Evolutionary conservation across 108 stramenopile species (phyloP), one percentile per base, ranked within the genome.

Genomic region (Chaetoceros tenuissimus): DNA sequence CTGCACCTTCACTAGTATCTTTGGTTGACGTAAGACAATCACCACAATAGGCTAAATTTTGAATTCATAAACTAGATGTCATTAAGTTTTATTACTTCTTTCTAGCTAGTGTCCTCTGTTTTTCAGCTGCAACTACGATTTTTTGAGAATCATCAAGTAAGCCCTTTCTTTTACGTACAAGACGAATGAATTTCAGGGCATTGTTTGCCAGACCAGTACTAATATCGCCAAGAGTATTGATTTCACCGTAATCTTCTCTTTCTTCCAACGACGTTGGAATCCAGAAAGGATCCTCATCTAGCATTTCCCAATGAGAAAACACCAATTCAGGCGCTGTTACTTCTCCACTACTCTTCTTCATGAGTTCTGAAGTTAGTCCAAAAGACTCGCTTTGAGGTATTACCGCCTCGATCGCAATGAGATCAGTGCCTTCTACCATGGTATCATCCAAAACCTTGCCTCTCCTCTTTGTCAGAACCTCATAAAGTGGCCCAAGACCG

Each of bases 211-310:
- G 64, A 1, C 87, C 94, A 13, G 90, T 89, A 17, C 81, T 84
- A 22, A 74, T 59, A 64, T 94, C 94, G 28, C 92, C 92, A 55
- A 67, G 74, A 67, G 64, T 63, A 20, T 64, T 45, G 31, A 81
- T 83, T 65, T 92, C 86, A 0, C 94, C 94, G 68, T 81, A 89
- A 54, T 95, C 92, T 68, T 95, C 94, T 31, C 90, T 69, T 63
- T 95, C 94, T 50, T 95, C 94, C 46, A 82, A 67, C 13, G 87
- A 82, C 0, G 86, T 86, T 24, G 94, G 94, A 52, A 87, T 85
- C 94, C 94, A 95, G 73, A 95, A 95, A 8, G 94, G 94, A 57
- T 95, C 94, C 67, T 81, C 78, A 17, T 86, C 83, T 7, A 92
- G 63, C 21, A 78, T 60, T 59, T 81, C 81, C 89, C 89, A 95